Base-by-base conservation (phyloP, 768 basidiomycete species). In the Kwoniella dendrophila region DNA sequence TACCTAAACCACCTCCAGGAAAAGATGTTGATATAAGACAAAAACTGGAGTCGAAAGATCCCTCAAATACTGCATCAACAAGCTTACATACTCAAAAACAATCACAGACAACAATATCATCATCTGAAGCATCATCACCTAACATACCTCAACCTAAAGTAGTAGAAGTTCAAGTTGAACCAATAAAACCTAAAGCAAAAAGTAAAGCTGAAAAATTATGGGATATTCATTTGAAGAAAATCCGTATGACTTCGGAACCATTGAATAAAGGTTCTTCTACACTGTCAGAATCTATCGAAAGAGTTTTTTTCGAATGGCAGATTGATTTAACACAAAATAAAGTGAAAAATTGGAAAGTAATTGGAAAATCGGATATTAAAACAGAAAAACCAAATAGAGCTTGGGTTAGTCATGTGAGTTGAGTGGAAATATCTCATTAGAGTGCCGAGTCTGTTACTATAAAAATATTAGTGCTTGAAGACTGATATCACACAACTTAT, bases 221-320 rank as follows among this genome's bases (percentile, higher is more conserved):
- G 53, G 71, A 75, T 18, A 58, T 75, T 7, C 67, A 75, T n/a
- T 11, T 72, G 7, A 34, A 67, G 50, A 75, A 75, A 44, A 50
- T 72, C 27, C 48, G 62, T 16, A 54, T 57, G 6, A 22, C 61
- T 1, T 64, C 73, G 16, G 59, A 32, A 34, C 65, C 68, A 20
- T 53, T 72, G 16, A 41, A 61, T 11, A 26, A 32, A 27, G 41
- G 32, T 3, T 26, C 11, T 3, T 32, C 30, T 27, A 34, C 33
- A 45, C 30, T n/a, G 11, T 64, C 52, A 18, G 62, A n/a, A 33
- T 16, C 22, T 8, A 24, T 29, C 18, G 56, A 67, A 24, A 53
- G 49, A 56, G 50, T 57, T 51, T 75, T 66, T 60, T 75, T 75
- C 52, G 71, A 75, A 47, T 69, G 66, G 59, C 38, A 54, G 26